Conservation (phyloP, 2,329 filamentous ascomycete species). For the Colletotrichum eremochloae region DNA sequence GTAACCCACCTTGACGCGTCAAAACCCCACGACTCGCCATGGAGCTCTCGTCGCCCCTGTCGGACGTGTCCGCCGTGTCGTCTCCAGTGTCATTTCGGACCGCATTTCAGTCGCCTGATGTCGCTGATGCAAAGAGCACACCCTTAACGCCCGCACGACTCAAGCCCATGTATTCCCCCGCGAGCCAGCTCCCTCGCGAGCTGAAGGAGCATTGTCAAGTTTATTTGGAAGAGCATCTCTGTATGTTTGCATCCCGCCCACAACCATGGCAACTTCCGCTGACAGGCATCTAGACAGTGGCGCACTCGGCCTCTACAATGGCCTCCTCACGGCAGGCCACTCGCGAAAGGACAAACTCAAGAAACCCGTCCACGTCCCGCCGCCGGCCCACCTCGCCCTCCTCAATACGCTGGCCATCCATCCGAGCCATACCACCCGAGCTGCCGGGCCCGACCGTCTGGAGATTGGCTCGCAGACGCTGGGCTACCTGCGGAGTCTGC, state of each 20-base stretch:
- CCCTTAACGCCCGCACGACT: background rate
- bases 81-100: constrained; percentile 35
- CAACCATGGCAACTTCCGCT: background rate
- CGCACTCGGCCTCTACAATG: constrained; percentile 52
- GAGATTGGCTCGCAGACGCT: constrained; percentile 77
- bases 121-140: background rate
- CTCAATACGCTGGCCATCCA: constrained; percentile 87
- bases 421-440: constrained; percentile 81
- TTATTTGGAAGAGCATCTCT: constrained; percentile 81
- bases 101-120: constrained; percentile 29
- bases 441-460: constrained; percentile 70
- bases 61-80: constrained; percentile 19
- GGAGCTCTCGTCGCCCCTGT: constrained; percentile 5
- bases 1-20: constrained; percentile 33
- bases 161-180: constrained; percentile 42
- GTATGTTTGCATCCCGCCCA: constrained; percentile 56
- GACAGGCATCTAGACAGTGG: constrained; percentile 29
- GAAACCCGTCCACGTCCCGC: constrained; percentile 72
- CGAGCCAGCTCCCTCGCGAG: constrained; percentile 70
- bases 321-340: constrained; percentile 69
- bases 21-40: constrained; percentile 23
- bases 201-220: constrained; percentile 76
- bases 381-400: constrained; percentile 80
- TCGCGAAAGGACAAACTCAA: constrained; percentile 47
- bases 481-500: constrained; percentile 76